Conservation (phyloP, 1,284 basidiomycete genomes). For the Ganoderma resinaceum region DNA sequence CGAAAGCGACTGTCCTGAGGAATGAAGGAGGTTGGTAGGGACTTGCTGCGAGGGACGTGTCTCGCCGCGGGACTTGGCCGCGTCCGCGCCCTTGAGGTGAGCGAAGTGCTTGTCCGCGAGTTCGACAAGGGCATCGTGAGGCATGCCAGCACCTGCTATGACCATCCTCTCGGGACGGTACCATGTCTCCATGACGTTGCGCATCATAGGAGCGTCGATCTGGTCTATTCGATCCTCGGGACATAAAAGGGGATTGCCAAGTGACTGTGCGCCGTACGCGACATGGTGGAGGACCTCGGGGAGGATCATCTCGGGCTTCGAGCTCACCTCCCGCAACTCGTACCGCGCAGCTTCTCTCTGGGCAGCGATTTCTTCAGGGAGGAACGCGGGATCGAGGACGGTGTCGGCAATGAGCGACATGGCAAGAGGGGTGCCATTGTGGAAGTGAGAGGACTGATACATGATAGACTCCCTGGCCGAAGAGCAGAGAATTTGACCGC, state of each 20-base stretch:
- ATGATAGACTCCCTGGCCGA: slow-evolving; percentile 95
- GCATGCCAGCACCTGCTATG: slow-evolving; percentile 92
- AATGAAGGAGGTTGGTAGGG: slow-evolving; percentile 49
- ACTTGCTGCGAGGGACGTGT: slow-evolving; percentile 38
- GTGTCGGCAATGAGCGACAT: slow-evolving; percentile 93
- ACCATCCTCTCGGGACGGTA: slow-evolving; percentile 95
- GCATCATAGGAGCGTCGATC: slow-evolving; percentile 73
- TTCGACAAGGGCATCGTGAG: slow-evolving; percentile 88
- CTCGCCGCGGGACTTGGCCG: slow-evolving; percentile 39
- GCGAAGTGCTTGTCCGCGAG: slow-evolving; percentile 88
- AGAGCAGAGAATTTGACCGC: slow-evolving; percentile 93
- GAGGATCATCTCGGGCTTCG: slow-evolving; percentile 95
- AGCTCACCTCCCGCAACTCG: slow-evolving; percentile 88
- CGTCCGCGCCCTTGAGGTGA: slow-evolving; percentile 53
- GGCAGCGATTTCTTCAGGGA: slow-evolving; percentile 81
- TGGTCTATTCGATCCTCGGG: slow-evolving; percentile 83
- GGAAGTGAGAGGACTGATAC: slow-evolving; percentile 98
- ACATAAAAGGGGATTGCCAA: slow-evolving; percentile 92
- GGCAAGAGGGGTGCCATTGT: slow-evolving; percentile 82
- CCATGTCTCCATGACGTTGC: slow-evolving; percentile 81
- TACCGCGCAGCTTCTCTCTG: slow-evolving; percentile 93
- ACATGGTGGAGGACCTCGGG: slow-evolving; percentile 91
- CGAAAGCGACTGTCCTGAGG: slow-evolving; percentile 60
- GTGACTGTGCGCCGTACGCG: slow-evolving; percentile 81
- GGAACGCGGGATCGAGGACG: slow-evolving; percentile 81